phyloP scores from a whole-genome alignment of 805 yeast species.

The Wickerhamiella vanderwaltii region DNA sequence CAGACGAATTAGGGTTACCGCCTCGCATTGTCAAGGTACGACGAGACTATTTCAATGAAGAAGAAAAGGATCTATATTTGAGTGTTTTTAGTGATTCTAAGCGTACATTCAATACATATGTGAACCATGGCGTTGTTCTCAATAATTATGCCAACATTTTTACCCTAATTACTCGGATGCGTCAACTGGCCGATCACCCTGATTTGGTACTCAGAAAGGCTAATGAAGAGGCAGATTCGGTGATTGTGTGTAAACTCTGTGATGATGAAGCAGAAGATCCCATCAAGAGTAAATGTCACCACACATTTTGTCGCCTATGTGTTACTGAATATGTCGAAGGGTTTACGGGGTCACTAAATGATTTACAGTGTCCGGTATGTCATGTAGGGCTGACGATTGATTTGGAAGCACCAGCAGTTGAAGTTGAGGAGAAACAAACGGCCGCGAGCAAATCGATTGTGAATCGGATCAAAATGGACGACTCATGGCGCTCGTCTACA shows the following conservation, averaged over 20 bases:
- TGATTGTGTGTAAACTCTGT: conserved; percentile 79
- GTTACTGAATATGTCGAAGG: conserved; percentile 81
- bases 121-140: conserved; percentile 90
- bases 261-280: conserved; percentile 99
- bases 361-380: conserved; percentile 86
- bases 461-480: conserved; percentile 67
- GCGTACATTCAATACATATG: conserved; percentile 81
- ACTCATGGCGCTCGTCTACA: conserved; percentile 90
- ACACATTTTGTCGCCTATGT: conserved; percentile 85
- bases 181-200: conserved; percentile 97
- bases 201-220: conserved; percentile 73
- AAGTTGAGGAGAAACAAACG: conserved; percentile 47
- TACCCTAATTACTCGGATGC: conserved; percentile 90
- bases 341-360: conserved; percentile 41
- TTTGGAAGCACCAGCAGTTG: conserved; percentile 67
- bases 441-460: conserved; percentile 44
- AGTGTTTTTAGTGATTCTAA: conserved; percentile 77
- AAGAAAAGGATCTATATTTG: conserved; percentile 84
- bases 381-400: conserved; percentile 89
- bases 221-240: conserved; percentile 34
- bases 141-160: conserved; percentile 96
- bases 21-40: conserved; percentile 89
- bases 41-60: conserved; percentile 79
- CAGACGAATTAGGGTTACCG: conserved; percentile 95
- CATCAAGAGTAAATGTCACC: conserved; percentile 87